These are phyloP conservation scores for Jatropha multifida DNA, from an alignment of 441 rosid genomes.

Conservation along the genomic window DNA sequence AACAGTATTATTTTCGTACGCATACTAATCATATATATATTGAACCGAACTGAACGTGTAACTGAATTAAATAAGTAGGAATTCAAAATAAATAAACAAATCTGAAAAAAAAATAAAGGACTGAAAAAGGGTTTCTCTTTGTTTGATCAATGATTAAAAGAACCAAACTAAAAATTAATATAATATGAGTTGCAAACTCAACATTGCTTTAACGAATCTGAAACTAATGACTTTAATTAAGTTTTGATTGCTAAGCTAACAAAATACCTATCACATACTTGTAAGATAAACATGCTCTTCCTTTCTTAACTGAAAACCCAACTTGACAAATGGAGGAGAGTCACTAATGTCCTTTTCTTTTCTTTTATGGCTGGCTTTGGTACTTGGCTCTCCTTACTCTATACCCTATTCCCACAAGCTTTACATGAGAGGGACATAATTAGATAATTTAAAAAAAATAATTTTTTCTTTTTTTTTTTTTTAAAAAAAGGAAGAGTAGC, in stretches of 20 bases:
- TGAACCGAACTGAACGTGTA: too few species aligned
- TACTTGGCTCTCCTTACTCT: conserved; percentile 9
- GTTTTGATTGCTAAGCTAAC: background rate
- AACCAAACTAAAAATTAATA: background rate
- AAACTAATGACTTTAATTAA: background rate
- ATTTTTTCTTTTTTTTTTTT: too few species aligned
- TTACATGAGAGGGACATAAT: conserved; percentile 10
- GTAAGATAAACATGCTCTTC: conserved; percentile 16
- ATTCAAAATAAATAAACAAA: too few species aligned
- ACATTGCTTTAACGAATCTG: background rate
- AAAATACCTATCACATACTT: conserved; percentile 14
- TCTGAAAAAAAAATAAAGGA: too few species aligned
- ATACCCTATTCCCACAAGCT: conserved; percentile 23
- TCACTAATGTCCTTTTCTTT: conserved; percentile 24
- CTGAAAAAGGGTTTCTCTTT: too few species aligned
- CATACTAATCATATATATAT: too few species aligned
- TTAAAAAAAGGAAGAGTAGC: background rate
- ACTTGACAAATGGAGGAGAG: conserved; percentile 2
- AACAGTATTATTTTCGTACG: too few species aligned
- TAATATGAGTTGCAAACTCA: background rate
- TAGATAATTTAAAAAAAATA: too few species aligned
- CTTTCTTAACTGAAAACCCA: conserved; percentile 11
- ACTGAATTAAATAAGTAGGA: background rate
- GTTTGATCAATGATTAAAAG: too few species aligned
- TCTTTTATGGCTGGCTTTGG: conserved; percentile 17